Conservation (phyloP, 371 early-diverging fungal species). For the Saksenaea oblongispora region DNA sequence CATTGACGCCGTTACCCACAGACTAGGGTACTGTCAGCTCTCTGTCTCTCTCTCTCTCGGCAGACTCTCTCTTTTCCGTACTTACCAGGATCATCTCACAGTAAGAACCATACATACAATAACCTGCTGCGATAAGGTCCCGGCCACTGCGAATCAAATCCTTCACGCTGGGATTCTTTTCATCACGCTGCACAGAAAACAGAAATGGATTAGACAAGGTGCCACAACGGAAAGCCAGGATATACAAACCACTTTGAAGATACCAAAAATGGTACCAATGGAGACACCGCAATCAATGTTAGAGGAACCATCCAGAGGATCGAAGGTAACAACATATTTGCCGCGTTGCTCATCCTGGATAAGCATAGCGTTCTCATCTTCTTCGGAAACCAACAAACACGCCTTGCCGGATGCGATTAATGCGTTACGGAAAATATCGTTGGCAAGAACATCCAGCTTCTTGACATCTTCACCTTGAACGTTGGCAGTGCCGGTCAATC, state of each 20-base stretch:
- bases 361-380: constrained; percentile 92
- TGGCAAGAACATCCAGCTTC: constrained; percentile 95
- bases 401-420: constrained; percentile 91
- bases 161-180: constrained; percentile 51
- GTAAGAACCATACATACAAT: constrained; percentile 97
- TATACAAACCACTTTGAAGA: constrained; percentile 78
- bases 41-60: constrained; percentile 4
- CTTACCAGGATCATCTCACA: constrained; percentile 74
- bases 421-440: constrained; percentile 97
- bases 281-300: constrained; percentile 99
- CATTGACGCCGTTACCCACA: constrained; percentile 89
- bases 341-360: constrained; percentile 76
- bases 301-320: constrained; percentile 95
- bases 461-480: constrained; percentile 96
- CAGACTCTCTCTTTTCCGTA: not conserved
- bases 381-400: constrained; percentile 92
- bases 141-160: constrained; percentile 90
- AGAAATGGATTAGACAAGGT: not conserved
- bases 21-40: constrained; percentile 52
- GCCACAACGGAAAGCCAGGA: constrained; percentile 28
- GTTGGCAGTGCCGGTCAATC: constrained; percentile 85
- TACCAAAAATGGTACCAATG: constrained; percentile 98
- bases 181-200: constrained; percentile 21
- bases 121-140: constrained; percentile 93
- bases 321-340: constrained; percentile 96